phyloP scores from a whole-genome alignment of 2,329 filamentous ascomycete species.

The Moelleriella libera region DNA sequence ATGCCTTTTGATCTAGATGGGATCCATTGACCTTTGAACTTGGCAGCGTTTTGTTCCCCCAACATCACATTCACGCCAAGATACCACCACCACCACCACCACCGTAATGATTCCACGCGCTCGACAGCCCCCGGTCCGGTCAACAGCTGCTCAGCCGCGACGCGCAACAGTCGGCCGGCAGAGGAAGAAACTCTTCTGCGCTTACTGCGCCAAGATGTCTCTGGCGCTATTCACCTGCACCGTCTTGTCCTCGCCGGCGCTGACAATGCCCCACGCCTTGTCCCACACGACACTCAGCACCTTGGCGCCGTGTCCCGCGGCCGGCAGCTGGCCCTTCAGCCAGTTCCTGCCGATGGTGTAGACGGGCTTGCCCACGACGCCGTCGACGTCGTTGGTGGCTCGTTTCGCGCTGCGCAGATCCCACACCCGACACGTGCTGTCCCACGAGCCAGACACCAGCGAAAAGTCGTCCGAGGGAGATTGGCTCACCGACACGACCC shows the following conservation, averaged over 20 bases:
- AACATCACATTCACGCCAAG: too few relatives aligned
- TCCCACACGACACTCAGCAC: conserved; percentile 87
- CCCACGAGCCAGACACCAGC: conserved; percentile 81
- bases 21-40: too few relatives aligned
- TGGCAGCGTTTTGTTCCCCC: too few relatives aligned
- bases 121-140: too few relatives aligned
- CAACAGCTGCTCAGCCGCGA: too few relatives aligned
- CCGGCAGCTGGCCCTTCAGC: conserved; percentile 44
- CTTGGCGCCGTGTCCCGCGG: conserved; percentile 74
- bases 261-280: conserved; percentile 72
- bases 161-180: too few relatives aligned
- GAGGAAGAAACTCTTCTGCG: too few relatives aligned
- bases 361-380: conserved; percentile 58
- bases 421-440: conserved; percentile 89
- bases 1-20: too few relatives aligned
- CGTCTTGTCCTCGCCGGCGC: conserved; percentile 82
- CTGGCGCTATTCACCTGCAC: conserved; percentile 77
- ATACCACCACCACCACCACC: too few relatives aligned
- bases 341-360: conserved; percentile 65
- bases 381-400: conserved; percentile 43
- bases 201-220: conserved; percentile 28
- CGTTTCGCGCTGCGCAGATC: conserved; percentile 63
- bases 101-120: too few relatives aligned
- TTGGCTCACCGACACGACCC: conserved; percentile 35
- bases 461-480: conserved; percentile 58